Evolutionary conservation across 2,329 filamentous ascomycete species (phyloP), one percentile per base, ranked within the genome.

Genomic region (Aspergillus felis): DNA sequence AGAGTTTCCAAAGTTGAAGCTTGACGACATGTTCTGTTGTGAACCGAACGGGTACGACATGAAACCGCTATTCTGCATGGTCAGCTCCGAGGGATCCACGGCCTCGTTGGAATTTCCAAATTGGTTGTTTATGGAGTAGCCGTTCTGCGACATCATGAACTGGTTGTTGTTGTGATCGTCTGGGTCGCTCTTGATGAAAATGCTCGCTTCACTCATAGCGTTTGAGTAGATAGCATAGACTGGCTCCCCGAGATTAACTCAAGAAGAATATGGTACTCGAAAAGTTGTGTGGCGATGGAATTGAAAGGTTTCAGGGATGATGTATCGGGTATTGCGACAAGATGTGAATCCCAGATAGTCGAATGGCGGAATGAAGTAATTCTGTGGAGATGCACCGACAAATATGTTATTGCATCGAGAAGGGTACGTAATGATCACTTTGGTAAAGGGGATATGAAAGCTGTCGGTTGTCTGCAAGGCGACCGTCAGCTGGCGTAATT

Each of bases 1-100:
- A 10, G 90, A 89, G 59, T 88, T 89, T 58, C 88, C 89, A 65
- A 87, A 87, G 49, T 88, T 88, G 78, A 92, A 96, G 72, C 84
- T 88, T 57, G 86, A 87, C 32, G 84, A 82, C 63, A 87, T 80
- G 69, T 84, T 88, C 68, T 87, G 86, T 66, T 82, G 82, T 56
- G 84, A 82, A 55, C 81, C 81, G 65, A 85, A 90, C 1, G 84
- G 82, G 41, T 83, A 80, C 24, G 83, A 72, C 75, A 79, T 76
- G 63, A 78, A 84, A 55, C 74, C 75, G 55, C 72, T 71, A 60
- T 76, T 78, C 63, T 81, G 79, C 85, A 93, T 90, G 65, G 85
- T 85, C 58, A 97, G 82, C 61, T 94, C 91, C 60, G 90, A 93
- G 10, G 93, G 93, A 70, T 97, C 90, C 69, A 97, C 87, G 68